Base-by-base conservation (phyloP, 2,329 filamentous ascomycete species). In the Cladosporium sp. region DNA sequence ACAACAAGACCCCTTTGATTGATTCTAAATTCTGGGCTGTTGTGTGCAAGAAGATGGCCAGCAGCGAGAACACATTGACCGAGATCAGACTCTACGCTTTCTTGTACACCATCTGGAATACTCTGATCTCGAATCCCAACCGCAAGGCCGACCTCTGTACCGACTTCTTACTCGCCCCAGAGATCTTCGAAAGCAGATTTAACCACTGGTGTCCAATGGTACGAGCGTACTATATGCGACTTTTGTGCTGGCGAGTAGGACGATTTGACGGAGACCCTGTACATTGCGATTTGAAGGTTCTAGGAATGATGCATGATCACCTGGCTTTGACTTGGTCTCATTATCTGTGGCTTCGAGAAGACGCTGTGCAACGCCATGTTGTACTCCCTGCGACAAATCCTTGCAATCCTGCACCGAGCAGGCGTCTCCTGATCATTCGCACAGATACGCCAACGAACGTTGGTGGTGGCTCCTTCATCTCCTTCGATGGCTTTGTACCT, bases 181-280 rank as follows among this genome's bases (percentile, higher is more conserved):
- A 86, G 24, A 82, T 88, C 2, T 96, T 96, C 70, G 85, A 89
- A 68, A 84, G 83, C 60, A 86, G 91, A 60, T 97, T 96, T 75
- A 93, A 89, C 68, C 91, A 96, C 68, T 96, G 92, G 91, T 96
- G 90, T 68, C 91, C 92, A 0, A 96, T 96, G 92, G 90, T 96
- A 20, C 84, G 92, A 60, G 88, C 91, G 13, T 97, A 96, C 72
- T 97, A 88, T 70, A 94, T 96, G 83, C 89, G 92, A 47, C 76
- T 97, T 50, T 74, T 96, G 20, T 96, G 91, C 73, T 97, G 92
- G 92, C 84, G 91, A 59, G 78, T 97, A 48, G 93, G 89, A 62
- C 82, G 92, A 61, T 89, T 88, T 67, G 83, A 86, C 53, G 90
- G 87, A 15, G 83, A 81, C 47, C 78, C 83, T 20, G 49, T 54